Conservation (phyloP, 768 basidiomycete species). For the Phanerochaete carnosa region DNA sequence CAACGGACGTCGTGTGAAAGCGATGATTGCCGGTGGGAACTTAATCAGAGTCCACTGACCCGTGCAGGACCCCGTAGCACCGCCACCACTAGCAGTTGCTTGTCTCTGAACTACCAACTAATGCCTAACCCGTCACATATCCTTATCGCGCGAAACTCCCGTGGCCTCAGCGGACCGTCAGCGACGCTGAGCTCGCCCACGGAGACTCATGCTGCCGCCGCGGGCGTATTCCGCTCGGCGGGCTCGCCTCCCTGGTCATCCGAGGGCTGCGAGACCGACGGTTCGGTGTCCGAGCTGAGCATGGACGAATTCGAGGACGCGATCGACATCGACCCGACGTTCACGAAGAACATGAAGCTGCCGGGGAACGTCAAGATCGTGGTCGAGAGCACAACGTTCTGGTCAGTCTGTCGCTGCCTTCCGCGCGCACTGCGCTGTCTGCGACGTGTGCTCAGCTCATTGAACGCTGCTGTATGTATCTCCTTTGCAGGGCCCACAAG, state of each 20-base stretch:
- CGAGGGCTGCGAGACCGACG: constrained; percentile 69
- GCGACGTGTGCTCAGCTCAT: not conserved
- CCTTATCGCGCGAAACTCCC: constrained; percentile 83
- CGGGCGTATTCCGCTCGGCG: constrained; percentile 80
- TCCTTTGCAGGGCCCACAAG: constrained; percentile 72
- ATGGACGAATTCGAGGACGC: constrained; percentile 61
- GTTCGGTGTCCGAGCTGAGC: constrained; percentile 65
- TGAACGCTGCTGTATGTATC: not conserved
- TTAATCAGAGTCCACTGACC: too few species aligned
- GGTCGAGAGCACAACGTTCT: constrained; percentile 87
- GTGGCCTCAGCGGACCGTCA: constrained; percentile 71
- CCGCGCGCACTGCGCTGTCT: not conserved
- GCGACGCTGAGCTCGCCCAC: constrained; percentile 82
- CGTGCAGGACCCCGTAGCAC: too few species aligned
- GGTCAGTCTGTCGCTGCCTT: constrained; percentile 48
- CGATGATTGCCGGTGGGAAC: not conserved
- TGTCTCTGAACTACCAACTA: not conserved
- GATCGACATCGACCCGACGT: constrained; percentile 81
- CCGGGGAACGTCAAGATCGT: constrained; percentile 90
- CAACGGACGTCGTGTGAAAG: not conserved
- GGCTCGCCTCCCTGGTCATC: constrained; percentile 79
- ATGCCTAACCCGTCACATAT: constrained; percentile 79
- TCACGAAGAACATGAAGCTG: constrained; percentile 60
- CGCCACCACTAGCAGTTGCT: not conserved
- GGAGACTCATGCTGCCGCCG: constrained; percentile 84